These are phyloP conservation scores for Asterophora parasitica DNA, from an alignment of 768 basidiomycete species.

Conservation along the genomic window DNA sequence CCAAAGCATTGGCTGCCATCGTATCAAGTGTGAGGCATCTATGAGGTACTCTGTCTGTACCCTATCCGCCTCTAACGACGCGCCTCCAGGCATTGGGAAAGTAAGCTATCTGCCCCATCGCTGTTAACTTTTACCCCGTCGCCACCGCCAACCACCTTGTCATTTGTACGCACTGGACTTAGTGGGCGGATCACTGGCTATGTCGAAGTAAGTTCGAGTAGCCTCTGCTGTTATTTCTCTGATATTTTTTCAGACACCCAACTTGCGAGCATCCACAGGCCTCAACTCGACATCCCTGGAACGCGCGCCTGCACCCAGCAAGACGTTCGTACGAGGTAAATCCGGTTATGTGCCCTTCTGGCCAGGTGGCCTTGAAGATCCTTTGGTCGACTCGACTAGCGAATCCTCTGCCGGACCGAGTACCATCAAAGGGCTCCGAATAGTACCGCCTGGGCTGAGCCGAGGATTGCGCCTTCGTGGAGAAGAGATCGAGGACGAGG, in stretches of 20 bases:
- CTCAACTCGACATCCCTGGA: slow-evolving; percentile 82
- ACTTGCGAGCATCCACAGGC: slow-evolving; percentile 56
- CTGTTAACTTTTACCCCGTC: slow-evolving; percentile 64
- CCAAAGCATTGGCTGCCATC: slow-evolving; percentile 69
- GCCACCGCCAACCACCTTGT: slow-evolving; percentile 67
- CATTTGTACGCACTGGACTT: slow-evolving; percentile 75
- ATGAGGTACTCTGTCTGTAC: slow-evolving; percentile 3
- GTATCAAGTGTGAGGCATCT: slow-evolving; percentile 72
- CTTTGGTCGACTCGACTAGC: slow-evolving; percentile 32
- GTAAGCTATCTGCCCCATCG: slow-evolving; percentile 53
- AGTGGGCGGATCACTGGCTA: slow-evolving; percentile 79
- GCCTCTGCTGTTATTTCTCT: background rate
- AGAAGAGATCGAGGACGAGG: slow-evolving; percentile 41
- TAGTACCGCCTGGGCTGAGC: slow-evolving; percentile 76
- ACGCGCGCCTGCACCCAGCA: slow-evolving; percentile 74
- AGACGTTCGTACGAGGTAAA: slow-evolving; percentile 90
- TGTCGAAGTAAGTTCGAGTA: slow-evolving; percentile 52
- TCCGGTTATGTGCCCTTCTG: slow-evolving; percentile 90
- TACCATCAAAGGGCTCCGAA: slow-evolving; percentile 47
- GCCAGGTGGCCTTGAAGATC: slow-evolving; percentile 87
- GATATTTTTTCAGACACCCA: slow-evolving; percentile 41
- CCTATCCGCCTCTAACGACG: slow-evolving; percentile 12
- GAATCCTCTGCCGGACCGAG: slow-evolving; percentile 24
- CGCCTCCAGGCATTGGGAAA: slow-evolving; percentile 64
- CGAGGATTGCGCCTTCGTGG: slow-evolving; percentile 73